phyloP scores from a whole-genome alignment of 768 basidiomycete species.

The Serendipita sp. region DNA sequence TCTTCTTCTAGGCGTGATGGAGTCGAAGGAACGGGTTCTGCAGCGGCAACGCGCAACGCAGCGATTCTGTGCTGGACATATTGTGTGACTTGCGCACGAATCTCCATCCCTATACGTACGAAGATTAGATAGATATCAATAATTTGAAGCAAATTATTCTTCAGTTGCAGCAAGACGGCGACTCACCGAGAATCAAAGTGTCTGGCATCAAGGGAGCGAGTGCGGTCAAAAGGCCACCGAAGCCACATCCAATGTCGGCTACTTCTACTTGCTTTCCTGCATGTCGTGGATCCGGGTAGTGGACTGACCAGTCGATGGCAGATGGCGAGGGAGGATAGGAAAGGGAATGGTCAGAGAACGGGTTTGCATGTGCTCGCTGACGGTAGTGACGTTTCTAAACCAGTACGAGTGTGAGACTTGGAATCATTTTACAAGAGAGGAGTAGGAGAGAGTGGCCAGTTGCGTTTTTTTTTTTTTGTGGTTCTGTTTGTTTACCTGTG shows the following conservation, averaged over 20 bases:
- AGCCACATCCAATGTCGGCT: constrained; percentile 95
- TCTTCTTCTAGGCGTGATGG: not conserved
- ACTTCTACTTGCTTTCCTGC: constrained; percentile 67
- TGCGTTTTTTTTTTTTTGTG: not conserved
- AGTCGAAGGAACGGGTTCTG: constrained; percentile 5
- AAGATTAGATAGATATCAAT: not conserved
- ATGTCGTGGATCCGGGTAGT: constrained; percentile 58
- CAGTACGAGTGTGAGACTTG: no score
- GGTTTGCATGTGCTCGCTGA: constrained; percentile 35
- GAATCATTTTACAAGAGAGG: not conserved
- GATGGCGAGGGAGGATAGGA: constrained; percentile 70
- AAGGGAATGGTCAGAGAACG: constrained; percentile 46
- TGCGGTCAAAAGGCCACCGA: constrained; percentile 81
- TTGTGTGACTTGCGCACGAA: constrained; percentile 88
- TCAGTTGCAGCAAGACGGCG: constrained; percentile 5
- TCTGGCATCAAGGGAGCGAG: constrained; percentile 86
- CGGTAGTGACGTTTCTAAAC: constrained; percentile 31
- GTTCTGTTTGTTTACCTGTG: not conserved
- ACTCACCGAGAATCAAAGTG: constrained; percentile 80
- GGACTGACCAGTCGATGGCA: constrained; percentile 62
- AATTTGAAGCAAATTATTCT: not conserved
- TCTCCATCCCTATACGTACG: constrained; percentile 67
- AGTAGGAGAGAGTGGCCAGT: not conserved
- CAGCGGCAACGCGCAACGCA: constrained; percentile 59
- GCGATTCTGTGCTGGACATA: constrained; percentile 90